Percentiles rank a stretch among this genome's conserved stretches.
Evolutionary conservation across 768 basidiomycete species (phyloP).

Genomic region (Macrolepiota fuliginosa): DNA sequence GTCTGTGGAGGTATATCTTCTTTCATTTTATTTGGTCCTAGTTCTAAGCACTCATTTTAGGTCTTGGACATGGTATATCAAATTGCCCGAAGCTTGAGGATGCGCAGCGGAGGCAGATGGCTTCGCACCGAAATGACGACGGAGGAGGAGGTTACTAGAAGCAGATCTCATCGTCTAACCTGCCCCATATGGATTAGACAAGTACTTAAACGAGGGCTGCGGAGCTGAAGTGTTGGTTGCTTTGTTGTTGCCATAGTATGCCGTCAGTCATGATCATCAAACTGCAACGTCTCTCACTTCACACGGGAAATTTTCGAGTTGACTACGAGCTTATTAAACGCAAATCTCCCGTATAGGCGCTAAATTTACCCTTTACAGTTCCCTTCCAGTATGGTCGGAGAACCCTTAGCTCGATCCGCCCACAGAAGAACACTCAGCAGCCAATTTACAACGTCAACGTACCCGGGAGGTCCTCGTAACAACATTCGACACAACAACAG

Average conservation of each 20-base stretch:
- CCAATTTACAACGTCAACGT: background rate
- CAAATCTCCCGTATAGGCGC: too few species aligned
- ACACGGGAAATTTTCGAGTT: conserved; percentile 5
- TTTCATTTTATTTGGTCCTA: background rate
- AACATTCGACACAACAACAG: background rate
- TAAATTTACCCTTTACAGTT: too few species aligned
- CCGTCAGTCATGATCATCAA: too few species aligned
- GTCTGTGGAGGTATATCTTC: conserved; percentile 82
- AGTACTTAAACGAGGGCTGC: background rate
- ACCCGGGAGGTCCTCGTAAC: background rate
- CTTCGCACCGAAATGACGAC: conserved; percentile 72
- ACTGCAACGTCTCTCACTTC: too few species aligned
- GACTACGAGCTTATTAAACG: too few species aligned
- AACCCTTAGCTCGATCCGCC: too few species aligned
- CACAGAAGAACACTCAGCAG: background rate
- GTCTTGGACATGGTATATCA: conserved; percentile 90
- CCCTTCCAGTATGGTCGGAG: background rate
- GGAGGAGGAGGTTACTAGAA: conserved; percentile 52
- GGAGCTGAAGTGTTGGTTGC: background rate
- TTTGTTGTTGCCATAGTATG: background rate
- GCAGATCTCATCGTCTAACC: too few species aligned
- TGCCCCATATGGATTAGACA: background rate
- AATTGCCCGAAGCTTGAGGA: conserved; percentile 98
- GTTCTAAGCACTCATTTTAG: conserved; percentile 31
- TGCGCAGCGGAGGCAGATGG: conserved; percentile 85